These are phyloP conservation scores for Lindgomyces ingoldianus DNA, from an alignment of 495 filamentous ascomycete species.

Conservation along the genomic window DNA sequence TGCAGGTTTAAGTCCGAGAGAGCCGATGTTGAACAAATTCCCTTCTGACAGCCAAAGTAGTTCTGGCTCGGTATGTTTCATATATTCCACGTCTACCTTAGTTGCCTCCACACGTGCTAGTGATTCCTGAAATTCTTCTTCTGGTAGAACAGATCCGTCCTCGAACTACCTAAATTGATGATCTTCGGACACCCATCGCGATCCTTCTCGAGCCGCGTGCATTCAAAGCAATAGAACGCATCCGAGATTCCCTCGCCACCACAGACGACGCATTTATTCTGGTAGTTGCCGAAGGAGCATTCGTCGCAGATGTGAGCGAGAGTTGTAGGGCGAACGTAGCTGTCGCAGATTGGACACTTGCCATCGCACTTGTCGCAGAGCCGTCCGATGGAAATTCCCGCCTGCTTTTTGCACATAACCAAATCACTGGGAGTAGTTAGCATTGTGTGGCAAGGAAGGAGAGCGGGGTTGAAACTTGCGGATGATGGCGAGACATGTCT, in stretches of 20 bases:
- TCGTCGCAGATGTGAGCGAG: constrained; percentile 98
- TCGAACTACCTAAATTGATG: constrained; percentile 92
- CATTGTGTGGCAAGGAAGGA: constrained; percentile 11
- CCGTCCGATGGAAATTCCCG: constrained; percentile 96
- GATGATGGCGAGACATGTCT: constrained; percentile 75
- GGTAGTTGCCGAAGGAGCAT: constrained; percentile 98
- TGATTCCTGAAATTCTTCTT: constrained; percentile 75
- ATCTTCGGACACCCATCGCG: constrained; percentile 99
- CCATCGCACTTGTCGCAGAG: constrained; percentile 99
- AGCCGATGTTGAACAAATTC: background rate
- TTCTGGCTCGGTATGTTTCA: too few relatives aligned
- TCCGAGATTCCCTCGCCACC: constrained; percentile 98
- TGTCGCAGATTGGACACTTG: constrained; percentile 98
- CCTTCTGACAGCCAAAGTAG: background rate
- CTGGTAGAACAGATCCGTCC: constrained; percentile 92
- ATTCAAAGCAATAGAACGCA: constrained; percentile 99
- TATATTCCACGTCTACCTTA: too few relatives aligned
- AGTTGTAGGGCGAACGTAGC: constrained; percentile 96
- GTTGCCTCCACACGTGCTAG: constrained; percentile 43
- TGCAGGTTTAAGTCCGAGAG: too few relatives aligned
- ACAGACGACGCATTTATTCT: constrained; percentile 99
- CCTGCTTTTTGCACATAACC: constrained; percentile 99
- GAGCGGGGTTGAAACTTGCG: constrained; percentile 54
- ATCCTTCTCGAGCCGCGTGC: constrained; percentile 95
- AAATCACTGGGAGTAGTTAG: constrained; percentile 68